Base-by-base conservation (phyloP, 495 filamentous ascomycete species). In the Hypoxylon fuscum region DNA sequence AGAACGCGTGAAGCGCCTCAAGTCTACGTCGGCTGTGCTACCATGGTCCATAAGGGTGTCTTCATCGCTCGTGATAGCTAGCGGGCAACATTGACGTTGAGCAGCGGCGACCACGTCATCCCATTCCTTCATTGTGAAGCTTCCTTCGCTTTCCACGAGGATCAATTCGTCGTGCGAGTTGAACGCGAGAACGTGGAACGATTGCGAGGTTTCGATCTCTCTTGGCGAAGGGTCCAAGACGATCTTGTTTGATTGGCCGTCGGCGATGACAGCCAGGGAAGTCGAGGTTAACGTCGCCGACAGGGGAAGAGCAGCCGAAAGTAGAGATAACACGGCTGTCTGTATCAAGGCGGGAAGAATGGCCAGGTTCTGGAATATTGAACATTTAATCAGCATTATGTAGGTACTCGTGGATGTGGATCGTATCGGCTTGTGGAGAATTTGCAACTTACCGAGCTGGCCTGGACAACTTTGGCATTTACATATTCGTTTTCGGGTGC, bases 131-230 rank as follows among this genome's bases (percentile, higher is more conserved):
- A 90, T 79, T 17, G 83, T 84, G 65, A 97, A 98, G 25, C 76
- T 74, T 0, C 94, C 94, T 66, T 93, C 85, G 69, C 92, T 96
- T 70, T 96, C 89, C 29, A 84, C 87, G 37, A 96, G 72, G 14
- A 96, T 74, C 25, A 96, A 72, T 48, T 92, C 88, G 14, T 87
- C 85, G 46, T 87, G 84, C 5, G 86, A 89, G 21, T 89, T 89
- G 64, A 93, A 94, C 2, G 86, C 88, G 25, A 97, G 74, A 20
- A 89, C 89, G 68, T 96, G 91, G 22, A 91, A 80, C 8, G 91
- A 92, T 20, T 76, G 75, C 9, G 89, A 88, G 25, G 74, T 67
- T 34, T 83, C 77, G 23, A 87, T 73, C 12, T 87, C 77, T 40
- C 76, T 68, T 1, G 83, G 73, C 2, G 82, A 83, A 14, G 88